A percentile compares a stretch with the other conserved stretches of the same genome.
Evolutionary conservation across 108 stramenopile genomes (phyloP).

Genomic region (Fragilariopsis cylindrus): DNA sequence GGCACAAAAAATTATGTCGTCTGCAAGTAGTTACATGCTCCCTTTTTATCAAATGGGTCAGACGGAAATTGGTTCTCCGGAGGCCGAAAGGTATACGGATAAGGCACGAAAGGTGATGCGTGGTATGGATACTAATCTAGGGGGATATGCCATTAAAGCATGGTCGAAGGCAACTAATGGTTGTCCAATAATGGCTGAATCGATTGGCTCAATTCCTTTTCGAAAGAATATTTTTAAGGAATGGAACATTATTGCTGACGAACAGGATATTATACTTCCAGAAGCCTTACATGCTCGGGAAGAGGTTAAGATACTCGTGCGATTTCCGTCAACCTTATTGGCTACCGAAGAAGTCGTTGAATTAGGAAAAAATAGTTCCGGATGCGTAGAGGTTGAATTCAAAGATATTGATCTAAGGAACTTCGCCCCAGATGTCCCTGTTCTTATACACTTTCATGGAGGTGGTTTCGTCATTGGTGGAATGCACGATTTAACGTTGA

Average conservation of each 20-base stretch:
- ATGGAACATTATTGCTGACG: background rate
- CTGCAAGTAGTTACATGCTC: too few species aligned
- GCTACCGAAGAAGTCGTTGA: background rate
- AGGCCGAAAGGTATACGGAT: too few species aligned
- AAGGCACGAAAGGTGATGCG: too few species aligned
- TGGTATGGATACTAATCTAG: background rate
- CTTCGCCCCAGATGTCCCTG: slow-evolving; percentile 3
- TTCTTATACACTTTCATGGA: slow-evolving; percentile 18
- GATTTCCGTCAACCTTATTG: slow-evolving; percentile 11
- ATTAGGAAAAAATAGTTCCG: background rate
- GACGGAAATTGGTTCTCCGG: too few species aligned
- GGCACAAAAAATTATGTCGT: background rate
- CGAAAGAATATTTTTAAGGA: slow-evolving; percentile 8
- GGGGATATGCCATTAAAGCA: background rate
- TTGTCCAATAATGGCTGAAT: slow-evolving; percentile 1
- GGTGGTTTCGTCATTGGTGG: background rate
- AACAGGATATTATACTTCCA: background rate
- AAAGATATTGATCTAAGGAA: background rate
- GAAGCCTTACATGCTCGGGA: background rate
- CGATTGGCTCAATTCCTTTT: slow-evolving; percentile 6
- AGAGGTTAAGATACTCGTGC: background rate
- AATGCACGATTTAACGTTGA: background rate
- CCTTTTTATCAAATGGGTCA: too few species aligned
- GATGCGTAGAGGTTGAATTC: slow-evolving; percentile 9
- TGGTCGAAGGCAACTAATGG: background rate